phyloP scores from a whole-genome alignment of 768 basidiomycete genomes.

The Lactarius trivialis region DNA sequence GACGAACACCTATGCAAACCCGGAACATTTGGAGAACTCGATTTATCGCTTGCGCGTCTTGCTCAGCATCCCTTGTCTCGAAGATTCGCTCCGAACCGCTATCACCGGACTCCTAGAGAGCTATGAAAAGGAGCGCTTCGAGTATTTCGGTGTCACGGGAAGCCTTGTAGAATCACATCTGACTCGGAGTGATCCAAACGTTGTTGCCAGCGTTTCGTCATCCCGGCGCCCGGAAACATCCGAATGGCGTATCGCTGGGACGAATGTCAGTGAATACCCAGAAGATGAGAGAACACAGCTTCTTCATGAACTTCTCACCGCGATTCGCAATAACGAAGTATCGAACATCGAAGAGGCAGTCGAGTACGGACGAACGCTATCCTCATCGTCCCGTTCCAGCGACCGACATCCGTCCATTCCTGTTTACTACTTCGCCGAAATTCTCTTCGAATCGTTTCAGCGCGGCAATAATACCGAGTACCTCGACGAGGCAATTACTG shows the following conservation, averaged over 20 bases:
- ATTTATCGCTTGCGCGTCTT: neutral
- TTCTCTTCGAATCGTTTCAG: neutral
- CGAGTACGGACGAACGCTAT: neutral
- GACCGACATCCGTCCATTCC: neutral
- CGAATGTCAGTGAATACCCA: neutral
- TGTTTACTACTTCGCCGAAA: neutral
- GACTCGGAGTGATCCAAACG: neutral
- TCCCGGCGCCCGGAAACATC: neutral
- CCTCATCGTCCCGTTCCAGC: neutral
- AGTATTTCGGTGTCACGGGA: neutral
- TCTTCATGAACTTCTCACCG: neutral
- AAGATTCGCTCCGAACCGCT: neutral
- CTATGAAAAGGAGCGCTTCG: neutral
- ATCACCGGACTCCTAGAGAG: neutral
- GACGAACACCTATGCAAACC: neutral
- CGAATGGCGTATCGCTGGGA: neutral
- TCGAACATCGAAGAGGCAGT: neutral
- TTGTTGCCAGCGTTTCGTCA: neutral
- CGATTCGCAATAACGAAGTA: neutral
- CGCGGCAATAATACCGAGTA: neutral
- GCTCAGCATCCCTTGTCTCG: neutral
- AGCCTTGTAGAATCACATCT: neutral
- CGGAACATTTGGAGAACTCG: neutral
- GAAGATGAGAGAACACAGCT: neutral
- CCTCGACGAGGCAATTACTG: neutral